Evolutionary conservation across 345 rosid species (phyloP).

Genomic region (Turnera subulata): DNA sequence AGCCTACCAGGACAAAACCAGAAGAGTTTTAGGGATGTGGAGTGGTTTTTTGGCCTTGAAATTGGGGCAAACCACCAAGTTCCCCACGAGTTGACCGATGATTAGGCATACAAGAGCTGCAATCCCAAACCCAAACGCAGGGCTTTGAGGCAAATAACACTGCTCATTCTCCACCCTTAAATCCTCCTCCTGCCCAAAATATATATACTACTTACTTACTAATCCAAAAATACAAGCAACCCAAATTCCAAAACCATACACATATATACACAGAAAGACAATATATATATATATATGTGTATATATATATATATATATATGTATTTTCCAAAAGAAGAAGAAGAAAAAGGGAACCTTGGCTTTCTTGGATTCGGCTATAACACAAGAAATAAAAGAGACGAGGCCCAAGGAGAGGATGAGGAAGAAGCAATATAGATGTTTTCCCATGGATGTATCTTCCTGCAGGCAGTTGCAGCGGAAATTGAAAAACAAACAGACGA

Average conservation of each 20-base stretch:
- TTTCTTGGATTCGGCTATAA: conserved; percentile 59
- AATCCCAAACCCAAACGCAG: conserved; percentile 48
- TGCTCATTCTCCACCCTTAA: conserved; percentile 50
- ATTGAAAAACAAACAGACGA: background rate
- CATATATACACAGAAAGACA: too few species aligned
- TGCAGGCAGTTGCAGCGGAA: background rate
- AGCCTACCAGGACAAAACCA: conserved; percentile 66
- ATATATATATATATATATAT: too few species aligned
- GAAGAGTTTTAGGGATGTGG: conserved; percentile 31
- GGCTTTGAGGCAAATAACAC: conserved; percentile 52
- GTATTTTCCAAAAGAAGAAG: background rate
- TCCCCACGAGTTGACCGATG: conserved; percentile 54
- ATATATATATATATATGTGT: too few species aligned
- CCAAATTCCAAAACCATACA: too few species aligned
- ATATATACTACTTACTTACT: background rate
- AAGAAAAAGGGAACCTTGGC: conserved; percentile 33
- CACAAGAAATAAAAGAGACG: conserved; percentile 46
- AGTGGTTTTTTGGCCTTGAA: conserved; percentile 22
- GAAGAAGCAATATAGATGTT: conserved; percentile 15
- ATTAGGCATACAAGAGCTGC: conserved; percentile 46
- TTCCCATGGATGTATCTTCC: conserved; percentile 25
- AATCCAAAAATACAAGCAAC: background rate
- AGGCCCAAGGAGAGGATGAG: conserved; percentile 39
- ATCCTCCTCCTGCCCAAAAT: conserved; percentile 45
- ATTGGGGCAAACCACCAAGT: conserved; percentile 28